A percentile compares a stretch with the other conserved stretches of the same genome.
Conservation (phyloP, 495 filamentous ascomycete species). For the Neurospora intermedia region DNA sequence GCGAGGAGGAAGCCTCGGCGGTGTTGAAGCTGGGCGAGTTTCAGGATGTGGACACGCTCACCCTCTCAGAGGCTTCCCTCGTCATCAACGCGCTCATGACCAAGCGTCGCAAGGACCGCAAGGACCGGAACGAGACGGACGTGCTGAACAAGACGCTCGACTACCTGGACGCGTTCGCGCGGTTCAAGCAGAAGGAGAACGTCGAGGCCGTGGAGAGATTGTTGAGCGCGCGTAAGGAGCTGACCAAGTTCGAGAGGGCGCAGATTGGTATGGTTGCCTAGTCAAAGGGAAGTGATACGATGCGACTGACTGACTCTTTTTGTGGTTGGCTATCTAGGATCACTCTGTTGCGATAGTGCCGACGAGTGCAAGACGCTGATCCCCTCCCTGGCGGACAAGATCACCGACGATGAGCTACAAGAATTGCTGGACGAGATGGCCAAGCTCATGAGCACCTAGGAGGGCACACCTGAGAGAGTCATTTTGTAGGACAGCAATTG, state of each 20-base stretch:
- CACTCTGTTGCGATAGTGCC: slow-evolving; percentile 78
- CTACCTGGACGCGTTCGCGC: slow-evolving; percentile 86
- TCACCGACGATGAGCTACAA: slow-evolving; percentile 74
- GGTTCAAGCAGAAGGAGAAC: slow-evolving; percentile 89
- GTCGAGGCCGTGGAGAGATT: slow-evolving; percentile 84
- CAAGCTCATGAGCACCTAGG: slow-evolving; percentile 42
- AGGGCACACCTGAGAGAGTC: neutral
- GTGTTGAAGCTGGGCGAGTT: slow-evolving; percentile 87
- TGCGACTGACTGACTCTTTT: slow-evolving; percentile 1
- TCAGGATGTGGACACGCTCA: slow-evolving; percentile 74
- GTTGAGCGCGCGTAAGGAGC: slow-evolving; percentile 60
- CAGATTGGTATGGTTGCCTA: slow-evolving; percentile 58
- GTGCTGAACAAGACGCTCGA: slow-evolving; percentile 75
- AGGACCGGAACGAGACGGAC: slow-evolving; percentile 58
- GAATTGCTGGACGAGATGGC: slow-evolving; percentile 82
- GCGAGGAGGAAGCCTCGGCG: slow-evolving; percentile 78
- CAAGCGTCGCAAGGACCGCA: slow-evolving; percentile 53
- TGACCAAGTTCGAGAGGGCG: slow-evolving; percentile 84
- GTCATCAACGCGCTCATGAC: slow-evolving; percentile 80
- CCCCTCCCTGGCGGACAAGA: slow-evolving; percentile 80
- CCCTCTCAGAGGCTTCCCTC: slow-evolving; percentile 80
- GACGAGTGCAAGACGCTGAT: slow-evolving; percentile 97
- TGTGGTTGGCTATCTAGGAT: slow-evolving; percentile 41
- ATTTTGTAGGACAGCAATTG: neutral
- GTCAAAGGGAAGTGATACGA: too few species aligned